Conservation (phyloP, 306 rosid species). For the Cucurbita maxima region DNA sequence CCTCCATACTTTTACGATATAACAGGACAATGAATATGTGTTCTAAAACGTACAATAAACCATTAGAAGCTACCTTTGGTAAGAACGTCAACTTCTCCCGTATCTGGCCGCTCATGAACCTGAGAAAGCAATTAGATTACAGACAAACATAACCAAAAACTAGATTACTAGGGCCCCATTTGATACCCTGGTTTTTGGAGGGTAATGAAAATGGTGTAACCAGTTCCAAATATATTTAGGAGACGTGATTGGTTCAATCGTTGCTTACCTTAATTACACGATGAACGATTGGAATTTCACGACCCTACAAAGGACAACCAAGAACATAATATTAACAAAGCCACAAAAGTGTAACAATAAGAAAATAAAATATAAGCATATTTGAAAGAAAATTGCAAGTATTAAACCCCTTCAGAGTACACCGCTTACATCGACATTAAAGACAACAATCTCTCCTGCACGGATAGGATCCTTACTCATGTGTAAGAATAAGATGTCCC, state of each 20-base stretch:
- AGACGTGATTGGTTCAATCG: not conserved
- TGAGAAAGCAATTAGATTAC: conserved; percentile 19
- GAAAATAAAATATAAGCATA: not conserved
- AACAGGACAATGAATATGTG: no score
- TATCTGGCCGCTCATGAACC: conserved; percentile 78
- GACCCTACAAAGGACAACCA: conserved; percentile 39
- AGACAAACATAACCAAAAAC: not conserved
- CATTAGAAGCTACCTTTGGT: conserved; percentile 50
- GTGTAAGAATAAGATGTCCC: conserved; percentile 86
- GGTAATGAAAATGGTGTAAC: not conserved
- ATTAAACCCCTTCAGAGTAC: not conserved
- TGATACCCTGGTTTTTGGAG: not conserved
- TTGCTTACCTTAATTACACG: conserved; percentile 71
- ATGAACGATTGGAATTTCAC: conserved; percentile 94
- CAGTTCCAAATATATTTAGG: not conserved
- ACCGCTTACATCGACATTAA: conserved; percentile 69
- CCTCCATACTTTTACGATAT: no score
- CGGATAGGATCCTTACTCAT: conserved; percentile 90
- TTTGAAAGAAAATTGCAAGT: not conserved
- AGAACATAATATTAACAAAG: no score
- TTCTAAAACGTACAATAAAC: no score
- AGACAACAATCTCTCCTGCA: conserved; percentile 93
- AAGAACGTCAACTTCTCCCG: conserved; percentile 76
- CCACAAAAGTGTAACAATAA: not conserved
- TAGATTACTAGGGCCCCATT: not conserved